Conservation (phyloP, 1,284 basidiomycete genomes). For the Ceratobasidium sp. region DNA sequence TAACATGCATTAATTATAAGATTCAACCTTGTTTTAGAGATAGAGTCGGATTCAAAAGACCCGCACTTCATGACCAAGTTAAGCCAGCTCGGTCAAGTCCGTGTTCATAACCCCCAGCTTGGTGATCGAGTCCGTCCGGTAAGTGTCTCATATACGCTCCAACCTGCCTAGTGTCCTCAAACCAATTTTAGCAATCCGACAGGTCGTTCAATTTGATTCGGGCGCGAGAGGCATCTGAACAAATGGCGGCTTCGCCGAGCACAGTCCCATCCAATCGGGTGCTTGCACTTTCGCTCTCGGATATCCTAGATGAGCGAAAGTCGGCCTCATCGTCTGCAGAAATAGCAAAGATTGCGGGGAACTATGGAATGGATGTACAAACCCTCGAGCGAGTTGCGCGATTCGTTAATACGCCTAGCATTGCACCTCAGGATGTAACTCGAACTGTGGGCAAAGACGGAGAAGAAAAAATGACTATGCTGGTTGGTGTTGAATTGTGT, state of each 20-base stretch:
- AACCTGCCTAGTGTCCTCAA: background rate
- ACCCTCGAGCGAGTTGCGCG: slow-evolving; percentile 67
- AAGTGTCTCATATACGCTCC: slow-evolving; percentile 51
- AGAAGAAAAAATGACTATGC: slow-evolving; percentile 67
- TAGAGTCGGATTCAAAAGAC: slow-evolving; percentile 75
- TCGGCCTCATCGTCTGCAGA: slow-evolving; percentile 58
- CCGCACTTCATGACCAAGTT: slow-evolving; percentile 81
- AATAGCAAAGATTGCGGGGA: slow-evolving; percentile 62
- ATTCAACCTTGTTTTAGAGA: slow-evolving; percentile 58
- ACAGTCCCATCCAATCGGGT: slow-evolving; percentile 62
- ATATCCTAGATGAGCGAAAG: slow-evolving; percentile 76
- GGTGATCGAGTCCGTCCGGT: slow-evolving; percentile 65
- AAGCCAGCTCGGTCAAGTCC: slow-evolving; percentile 73
- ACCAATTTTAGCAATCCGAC: slow-evolving; percentile 49
- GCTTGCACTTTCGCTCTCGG: slow-evolving; percentile 65
- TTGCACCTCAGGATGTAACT: slow-evolving; percentile 63
- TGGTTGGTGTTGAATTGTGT: slow-evolving; percentile 56
- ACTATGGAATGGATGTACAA: slow-evolving; percentile 67
- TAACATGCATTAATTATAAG: background rate
- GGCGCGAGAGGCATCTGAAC: slow-evolving; percentile 66
- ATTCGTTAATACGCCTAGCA: slow-evolving; percentile 77
- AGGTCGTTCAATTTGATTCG: slow-evolving; percentile 62
- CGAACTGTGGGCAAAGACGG: slow-evolving; percentile 66
- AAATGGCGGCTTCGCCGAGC: slow-evolving; percentile 56
- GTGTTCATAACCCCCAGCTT: slow-evolving; percentile 70